phyloP scores from a whole-genome alignment of 805 yeast species.

The Candida railenensis region DNA sequence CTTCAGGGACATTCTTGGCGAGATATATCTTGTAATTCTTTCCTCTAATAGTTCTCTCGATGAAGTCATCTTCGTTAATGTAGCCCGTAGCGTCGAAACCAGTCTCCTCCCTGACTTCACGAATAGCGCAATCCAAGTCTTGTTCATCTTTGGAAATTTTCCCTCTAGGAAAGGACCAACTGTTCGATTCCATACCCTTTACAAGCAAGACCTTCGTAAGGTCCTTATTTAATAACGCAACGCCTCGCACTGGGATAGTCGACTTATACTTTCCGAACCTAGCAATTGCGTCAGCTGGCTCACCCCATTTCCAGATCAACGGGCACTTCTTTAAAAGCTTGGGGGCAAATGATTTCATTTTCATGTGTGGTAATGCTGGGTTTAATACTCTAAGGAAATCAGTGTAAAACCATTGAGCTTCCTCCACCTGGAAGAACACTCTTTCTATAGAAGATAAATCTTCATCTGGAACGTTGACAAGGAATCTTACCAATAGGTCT shows the following conservation, averaged over 20 bases:
- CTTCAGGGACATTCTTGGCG: slow-evolving; percentile 75
- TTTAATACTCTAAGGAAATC: slow-evolving; percentile 76
- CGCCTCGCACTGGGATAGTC: slow-evolving; percentile 94
- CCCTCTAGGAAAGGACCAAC: slow-evolving; percentile 97
- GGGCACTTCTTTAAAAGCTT: slow-evolving; percentile 70
- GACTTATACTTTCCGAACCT: slow-evolving; percentile 83
- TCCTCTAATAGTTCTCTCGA: slow-evolving; percentile 79
- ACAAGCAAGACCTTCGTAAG: slow-evolving; percentile 75
- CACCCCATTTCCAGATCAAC: slow-evolving; percentile 79
- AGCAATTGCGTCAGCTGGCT: slow-evolving; percentile 74
- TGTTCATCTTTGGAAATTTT: slow-evolving; percentile 91
- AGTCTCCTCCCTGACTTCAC: slow-evolving; percentile 93
- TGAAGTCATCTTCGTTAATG: slow-evolving; percentile 66
- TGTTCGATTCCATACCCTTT: slow-evolving; percentile 72
- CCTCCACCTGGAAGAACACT: slow-evolving; percentile 91
- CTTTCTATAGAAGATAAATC: slow-evolving; percentile 80
- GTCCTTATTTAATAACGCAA: slow-evolving; percentile 74
- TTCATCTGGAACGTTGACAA: slow-evolving; percentile 88
- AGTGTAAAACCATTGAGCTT: slow-evolving; percentile 96
- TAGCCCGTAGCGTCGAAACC: slow-evolving; percentile 79
- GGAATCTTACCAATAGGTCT: slow-evolving; percentile 85
- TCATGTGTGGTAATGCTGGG: slow-evolving; percentile 73
- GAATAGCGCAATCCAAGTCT: slow-evolving; percentile 83
- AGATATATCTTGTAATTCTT: slow-evolving; percentile 84
- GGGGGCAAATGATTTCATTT: slow-evolving; percentile 73